These are phyloP conservation scores for Microbotryum intermedium DNA, from an alignment of 1,284 basidiomycete genomes.

Conservation along the genomic window DNA sequence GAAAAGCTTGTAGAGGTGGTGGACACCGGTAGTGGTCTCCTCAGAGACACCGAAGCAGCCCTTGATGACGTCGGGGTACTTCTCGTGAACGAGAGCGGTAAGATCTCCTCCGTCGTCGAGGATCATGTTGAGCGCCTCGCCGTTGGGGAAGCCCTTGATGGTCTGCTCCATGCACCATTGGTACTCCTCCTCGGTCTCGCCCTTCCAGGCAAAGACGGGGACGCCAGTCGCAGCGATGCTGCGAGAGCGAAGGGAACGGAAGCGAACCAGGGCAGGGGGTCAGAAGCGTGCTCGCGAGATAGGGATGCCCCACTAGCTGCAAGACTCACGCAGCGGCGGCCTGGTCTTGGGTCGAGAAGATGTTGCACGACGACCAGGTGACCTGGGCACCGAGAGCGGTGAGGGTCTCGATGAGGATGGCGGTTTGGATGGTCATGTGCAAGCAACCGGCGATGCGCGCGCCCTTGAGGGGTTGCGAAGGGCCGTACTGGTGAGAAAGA, in stretches of 20 bases:
- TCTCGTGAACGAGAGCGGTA: constrained; percentile 89
- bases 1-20: constrained; percentile 97
- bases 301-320: not conserved
- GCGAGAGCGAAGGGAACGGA: constrained; percentile 1
- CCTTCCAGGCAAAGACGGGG: constrained; percentile 99
- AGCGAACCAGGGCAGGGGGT: not conserved
- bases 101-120: constrained; percentile 98
- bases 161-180: constrained; percentile 91
- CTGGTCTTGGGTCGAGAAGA: constrained; percentile 98
- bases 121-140: constrained; percentile 94
- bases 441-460: constrained; percentile 96
- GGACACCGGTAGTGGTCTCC: constrained; percentile 99
- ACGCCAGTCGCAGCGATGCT: constrained; percentile 96
- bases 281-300: not conserved
- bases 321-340: constrained; percentile 59
- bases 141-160: constrained; percentile 57
- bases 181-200: constrained; percentile 99
- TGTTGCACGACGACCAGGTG: constrained; percentile 94
- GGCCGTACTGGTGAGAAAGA: constrained; percentile 54
- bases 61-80: constrained; percentile 78
- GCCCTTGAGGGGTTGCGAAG: constrained; percentile 79
- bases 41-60: constrained; percentile 81
- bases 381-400: constrained; percentile 93
- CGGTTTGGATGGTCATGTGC: constrained; percentile 57
- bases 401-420: constrained; percentile 79